These are phyloP conservation scores for Tubosaeta sp. DNA, from an alignment of 768 basidiomycete genomes.

Conservation along the genomic window DNA sequence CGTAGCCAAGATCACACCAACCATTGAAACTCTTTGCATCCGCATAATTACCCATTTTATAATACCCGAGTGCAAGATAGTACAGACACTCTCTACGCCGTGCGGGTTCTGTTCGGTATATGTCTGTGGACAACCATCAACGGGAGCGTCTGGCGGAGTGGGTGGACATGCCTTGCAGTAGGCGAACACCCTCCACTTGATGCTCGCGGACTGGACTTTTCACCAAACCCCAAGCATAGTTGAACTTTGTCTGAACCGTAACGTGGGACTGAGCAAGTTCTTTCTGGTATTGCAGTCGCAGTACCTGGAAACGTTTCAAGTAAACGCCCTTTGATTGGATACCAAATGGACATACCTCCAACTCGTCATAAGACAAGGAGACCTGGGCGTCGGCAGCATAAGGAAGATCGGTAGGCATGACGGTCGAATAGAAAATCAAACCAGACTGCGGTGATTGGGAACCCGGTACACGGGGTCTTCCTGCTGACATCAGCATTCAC, in stretches of 20 bases:
- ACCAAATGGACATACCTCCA: conserved; percentile 54
- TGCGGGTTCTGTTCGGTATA: conserved; percentile 83
- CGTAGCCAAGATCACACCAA: conserved; percentile 35
- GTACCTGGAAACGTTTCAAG: conserved; percentile 49
- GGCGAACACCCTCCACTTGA: conserved; percentile 86
- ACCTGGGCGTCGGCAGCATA: conserved; percentile 95
- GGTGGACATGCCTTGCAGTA: conserved; percentile 72
- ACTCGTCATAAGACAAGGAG: conserved; percentile 83
- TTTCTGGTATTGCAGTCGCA: conserved; percentile 83
- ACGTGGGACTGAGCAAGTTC: conserved; percentile 81
- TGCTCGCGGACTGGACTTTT: conserved; percentile 83
- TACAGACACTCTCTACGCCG: conserved; percentile 94
- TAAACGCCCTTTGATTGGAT: background rate
- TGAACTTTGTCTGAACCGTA: conserved; percentile 95
- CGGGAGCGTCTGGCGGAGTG: background rate
- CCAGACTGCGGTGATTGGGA: conserved; percentile 10
- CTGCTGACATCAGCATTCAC: conserved; percentile 25
- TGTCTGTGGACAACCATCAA: conserved; percentile 49
- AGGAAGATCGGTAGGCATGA: conserved; percentile 79
- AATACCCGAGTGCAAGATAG: conserved; percentile 93
- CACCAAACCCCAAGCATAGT: conserved; percentile 94
- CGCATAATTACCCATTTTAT: conserved; percentile 93
- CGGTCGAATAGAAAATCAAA: conserved; percentile 12
- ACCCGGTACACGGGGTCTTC: conserved; percentile 18
- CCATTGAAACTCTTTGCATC: conserved; percentile 93